Percentiles rank a stretch among this genome's conserved stretches.
Evolutionary conservation across 2,329 filamentous ascomycete species (phyloP).

Genomic region (Colletotrichum higginsianum): DNA sequence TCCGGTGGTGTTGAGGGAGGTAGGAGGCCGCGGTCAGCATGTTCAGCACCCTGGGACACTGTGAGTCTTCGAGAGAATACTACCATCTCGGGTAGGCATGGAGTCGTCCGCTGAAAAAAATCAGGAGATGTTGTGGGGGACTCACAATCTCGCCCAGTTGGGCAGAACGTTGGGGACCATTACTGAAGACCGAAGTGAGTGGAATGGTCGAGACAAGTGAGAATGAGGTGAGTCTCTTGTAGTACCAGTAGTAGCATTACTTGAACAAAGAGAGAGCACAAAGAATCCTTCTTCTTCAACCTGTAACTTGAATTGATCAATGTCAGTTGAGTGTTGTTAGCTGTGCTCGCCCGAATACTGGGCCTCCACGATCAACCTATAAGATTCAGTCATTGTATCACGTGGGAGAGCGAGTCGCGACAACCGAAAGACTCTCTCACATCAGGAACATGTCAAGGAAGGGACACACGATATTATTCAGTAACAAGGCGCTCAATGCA

Average conservation of each 20-base stretch:
- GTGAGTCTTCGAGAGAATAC: neutral
- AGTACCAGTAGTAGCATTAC: too few relatives aligned
- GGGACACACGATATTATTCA: neutral
- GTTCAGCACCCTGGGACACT: neutral
- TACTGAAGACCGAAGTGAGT: neutral
- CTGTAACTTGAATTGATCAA: too few relatives aligned
- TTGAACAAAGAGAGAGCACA: too few relatives aligned
- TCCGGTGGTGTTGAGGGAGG: conserved; percentile 27
- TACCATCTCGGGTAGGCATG: neutral
- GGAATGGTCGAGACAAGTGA: too few relatives aligned
- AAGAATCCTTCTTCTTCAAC: too few relatives aligned
- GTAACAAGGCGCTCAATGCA: neutral
- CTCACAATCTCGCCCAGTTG: conserved; percentile 22
- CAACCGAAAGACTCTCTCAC: too few relatives aligned
- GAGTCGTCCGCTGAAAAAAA: too few relatives aligned
- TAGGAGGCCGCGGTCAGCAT: conserved; percentile 12
- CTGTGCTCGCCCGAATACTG: too few relatives aligned
- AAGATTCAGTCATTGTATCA: conserved; percentile 5
- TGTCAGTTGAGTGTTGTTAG: too few relatives aligned
- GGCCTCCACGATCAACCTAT: neutral
- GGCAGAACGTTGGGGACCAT: conserved; percentile 28
- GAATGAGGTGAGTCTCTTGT: too few relatives aligned
- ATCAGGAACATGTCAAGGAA: neutral
- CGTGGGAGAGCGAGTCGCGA: conserved; percentile 3
- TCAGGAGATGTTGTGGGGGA: neutral